phyloP scores from a whole-genome alignment of 2,329 filamentous ascomycete genomes.

The Blastomyces emzantsi region DNA sequence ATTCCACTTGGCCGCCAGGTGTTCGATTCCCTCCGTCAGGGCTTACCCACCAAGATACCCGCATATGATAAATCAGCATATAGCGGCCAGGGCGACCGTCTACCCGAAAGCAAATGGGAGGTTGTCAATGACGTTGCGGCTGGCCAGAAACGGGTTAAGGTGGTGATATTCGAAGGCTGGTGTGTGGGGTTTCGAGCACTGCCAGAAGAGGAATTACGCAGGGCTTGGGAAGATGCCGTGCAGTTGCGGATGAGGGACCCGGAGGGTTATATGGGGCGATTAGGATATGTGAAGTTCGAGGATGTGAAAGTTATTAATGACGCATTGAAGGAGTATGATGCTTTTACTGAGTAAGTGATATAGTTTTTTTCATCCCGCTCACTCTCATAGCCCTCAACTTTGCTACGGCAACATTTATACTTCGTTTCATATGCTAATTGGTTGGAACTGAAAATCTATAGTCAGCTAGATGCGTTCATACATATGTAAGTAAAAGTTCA shows the following conservation, averaged over 20 bases:
- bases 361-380: background rate
- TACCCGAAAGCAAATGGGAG: conserved; percentile 54
- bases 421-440: background rate
- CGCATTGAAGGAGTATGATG: conserved; percentile 49
- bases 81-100: conserved; percentile 66
- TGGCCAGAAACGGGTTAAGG: conserved; percentile 37
- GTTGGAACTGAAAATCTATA: conserved; percentile 18
- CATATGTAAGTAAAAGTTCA: conserved; percentile 45
- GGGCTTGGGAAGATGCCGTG: conserved; percentile 45
- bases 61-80: conserved; percentile 77
- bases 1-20: conserved; percentile 54
- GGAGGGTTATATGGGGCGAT: conserved; percentile 39
- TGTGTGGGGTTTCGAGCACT: conserved; percentile 73
- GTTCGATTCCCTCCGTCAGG: conserved; percentile 50
- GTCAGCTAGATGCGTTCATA: conserved; percentile 53
- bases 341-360: conserved; percentile 43
- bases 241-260: conserved; percentile 36
- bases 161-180: conserved; percentile 85
- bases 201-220: conserved; percentile 44
- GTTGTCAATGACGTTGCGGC: conserved; percentile 34
- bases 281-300: conserved; percentile 47
- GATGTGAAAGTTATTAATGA: conserved; percentile 53
- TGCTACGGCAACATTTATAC: background rate
- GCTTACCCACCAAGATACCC: conserved; percentile 54
- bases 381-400: background rate